A percentile compares a stretch with the other conserved stretches of the same genome.
phyloP scores from a whole-genome alignment of 2,329 filamentous ascomycete species.

The Colletotrichum tofieldiae region DNA sequence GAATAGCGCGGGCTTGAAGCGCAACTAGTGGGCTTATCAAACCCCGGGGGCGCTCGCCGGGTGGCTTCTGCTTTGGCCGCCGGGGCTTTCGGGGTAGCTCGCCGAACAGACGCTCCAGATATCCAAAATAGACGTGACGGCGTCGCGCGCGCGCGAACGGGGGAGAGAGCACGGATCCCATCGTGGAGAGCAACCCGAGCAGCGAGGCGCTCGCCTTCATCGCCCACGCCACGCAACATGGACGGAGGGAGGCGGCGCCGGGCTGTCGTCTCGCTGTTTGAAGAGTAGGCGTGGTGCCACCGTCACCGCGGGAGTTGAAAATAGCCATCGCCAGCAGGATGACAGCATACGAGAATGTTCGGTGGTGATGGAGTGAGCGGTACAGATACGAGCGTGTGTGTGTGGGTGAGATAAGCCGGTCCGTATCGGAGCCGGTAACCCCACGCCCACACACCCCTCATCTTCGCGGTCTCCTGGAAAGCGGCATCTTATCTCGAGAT shows the following conservation, averaged over 20 bases:
- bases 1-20: not conserved
- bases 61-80: not conserved
- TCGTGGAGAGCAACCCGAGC: conserved; percentile 16
- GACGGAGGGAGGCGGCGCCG: conserved; percentile 1
- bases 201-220: not conserved
- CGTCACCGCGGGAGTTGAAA: conserved; percentile 13
- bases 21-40: not conserved
- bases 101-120: not conserved
- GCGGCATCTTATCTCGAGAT: conserved; percentile 16
- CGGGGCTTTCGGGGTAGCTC: not conserved
- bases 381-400: conserved; percentile 14
- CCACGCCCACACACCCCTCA: not conserved
- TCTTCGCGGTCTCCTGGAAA: too few species aligned
- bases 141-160: conserved; percentile 10
- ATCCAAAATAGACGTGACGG: conserved; percentile 9
- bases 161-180: conserved; percentile 5
- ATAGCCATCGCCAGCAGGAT: conserved; percentile 27
- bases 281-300: conserved; percentile 18
- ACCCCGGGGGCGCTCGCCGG: not conserved
- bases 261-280: conserved; percentile 10
- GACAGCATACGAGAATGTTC: conserved; percentile 31
- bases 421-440: not conserved
- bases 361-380: not conserved
- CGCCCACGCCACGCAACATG: not conserved
- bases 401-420: conserved; percentile 9